Evolutionary conservation across 2,329 filamentous ascomycete species (phyloP).

Genomic region (Colletotrichum kahawae): DNA sequence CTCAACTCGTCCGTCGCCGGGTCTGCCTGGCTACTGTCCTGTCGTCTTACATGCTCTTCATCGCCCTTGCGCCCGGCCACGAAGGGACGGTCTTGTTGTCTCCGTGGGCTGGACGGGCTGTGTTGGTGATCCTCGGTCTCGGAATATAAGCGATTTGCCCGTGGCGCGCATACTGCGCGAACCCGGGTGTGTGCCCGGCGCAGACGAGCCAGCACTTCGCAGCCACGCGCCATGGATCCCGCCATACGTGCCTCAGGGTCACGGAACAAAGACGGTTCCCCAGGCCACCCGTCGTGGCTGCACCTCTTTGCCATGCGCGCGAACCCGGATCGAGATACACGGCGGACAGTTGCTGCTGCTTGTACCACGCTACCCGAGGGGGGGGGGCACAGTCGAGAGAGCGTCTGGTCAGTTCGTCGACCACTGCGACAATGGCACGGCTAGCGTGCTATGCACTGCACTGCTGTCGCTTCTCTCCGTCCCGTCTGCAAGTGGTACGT

Average conservation of each 20-base stretch:
- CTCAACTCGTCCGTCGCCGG: neutral
- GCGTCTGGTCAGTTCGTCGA: neutral
- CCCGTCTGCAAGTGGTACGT: slow-evolving; percentile 5
- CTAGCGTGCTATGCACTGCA: neutral
- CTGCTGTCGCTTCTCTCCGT: neutral
- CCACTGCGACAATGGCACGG: neutral
- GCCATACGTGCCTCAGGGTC: neutral
- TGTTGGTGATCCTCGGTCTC: neutral
- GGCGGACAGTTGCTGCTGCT: slow-evolving; percentile 1
- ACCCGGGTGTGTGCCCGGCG: slow-evolving; percentile 2
- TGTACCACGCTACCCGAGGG: neutral
- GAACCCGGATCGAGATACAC: slow-evolving; percentile 5
- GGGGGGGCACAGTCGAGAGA: neutral
- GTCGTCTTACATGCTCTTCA: neutral
- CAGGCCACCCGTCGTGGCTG: slow-evolving; percentile 6
- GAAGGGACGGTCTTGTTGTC: neutral
- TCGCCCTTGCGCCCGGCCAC: neutral
- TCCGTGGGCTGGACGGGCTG: neutral
- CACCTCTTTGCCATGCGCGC: neutral
- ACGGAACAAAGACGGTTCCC: slow-evolving; percentile 13
- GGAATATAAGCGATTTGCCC: neutral
- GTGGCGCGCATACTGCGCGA: neutral
- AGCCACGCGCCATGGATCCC: slow-evolving; percentile 1
- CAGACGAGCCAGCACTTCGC: neutral
- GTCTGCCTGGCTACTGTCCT: neutral